phyloP scores from a whole-genome alignment of 306 rosid species.

The Vigna nakashimae region DNA sequence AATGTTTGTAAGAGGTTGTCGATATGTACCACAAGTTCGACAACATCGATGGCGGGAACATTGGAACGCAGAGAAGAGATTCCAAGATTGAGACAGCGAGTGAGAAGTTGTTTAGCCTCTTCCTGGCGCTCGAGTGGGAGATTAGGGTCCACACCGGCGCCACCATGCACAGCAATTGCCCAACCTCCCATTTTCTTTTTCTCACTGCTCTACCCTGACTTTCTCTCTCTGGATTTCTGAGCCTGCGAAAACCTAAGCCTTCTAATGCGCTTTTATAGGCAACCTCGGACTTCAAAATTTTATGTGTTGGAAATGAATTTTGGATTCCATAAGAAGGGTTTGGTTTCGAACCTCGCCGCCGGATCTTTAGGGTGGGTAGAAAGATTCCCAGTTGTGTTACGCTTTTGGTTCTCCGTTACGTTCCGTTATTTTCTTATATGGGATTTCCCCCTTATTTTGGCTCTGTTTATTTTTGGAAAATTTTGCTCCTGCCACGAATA shows the following conservation, averaged over 20 bases:
- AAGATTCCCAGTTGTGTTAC: neutral
- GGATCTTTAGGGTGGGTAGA: constrained; percentile 30
- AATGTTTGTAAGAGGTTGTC: constrained; percentile 51
- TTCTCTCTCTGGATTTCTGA: neutral
- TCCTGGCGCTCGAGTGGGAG: constrained; percentile 82
- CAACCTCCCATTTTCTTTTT: constrained; percentile 63
- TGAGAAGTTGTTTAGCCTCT: constrained; percentile 84
- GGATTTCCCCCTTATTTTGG: neutral
- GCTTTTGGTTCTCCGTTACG: neutral
- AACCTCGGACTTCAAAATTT: constrained; percentile 40
- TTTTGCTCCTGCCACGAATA: too few relatives aligned
- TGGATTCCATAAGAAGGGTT: neutral
- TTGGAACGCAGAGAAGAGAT: constrained; percentile 75
- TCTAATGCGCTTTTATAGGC: constrained; percentile 36
- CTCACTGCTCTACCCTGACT: neutral
- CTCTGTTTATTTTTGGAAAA: neutral
- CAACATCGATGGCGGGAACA: constrained; percentile 81
- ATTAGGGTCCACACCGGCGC: constrained; percentile 94
- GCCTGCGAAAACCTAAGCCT: neutral
- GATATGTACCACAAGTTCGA: constrained; percentile 80
- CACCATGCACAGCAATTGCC: constrained; percentile 95
- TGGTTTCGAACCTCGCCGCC: constrained; percentile 21
- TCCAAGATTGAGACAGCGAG: constrained; percentile 86
- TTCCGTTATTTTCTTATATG: neutral
- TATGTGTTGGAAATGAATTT: constrained; percentile 33